Conservation (phyloP, 2,329 filamentous ascomycete genomes). For the Fusarium poae region DNA sequence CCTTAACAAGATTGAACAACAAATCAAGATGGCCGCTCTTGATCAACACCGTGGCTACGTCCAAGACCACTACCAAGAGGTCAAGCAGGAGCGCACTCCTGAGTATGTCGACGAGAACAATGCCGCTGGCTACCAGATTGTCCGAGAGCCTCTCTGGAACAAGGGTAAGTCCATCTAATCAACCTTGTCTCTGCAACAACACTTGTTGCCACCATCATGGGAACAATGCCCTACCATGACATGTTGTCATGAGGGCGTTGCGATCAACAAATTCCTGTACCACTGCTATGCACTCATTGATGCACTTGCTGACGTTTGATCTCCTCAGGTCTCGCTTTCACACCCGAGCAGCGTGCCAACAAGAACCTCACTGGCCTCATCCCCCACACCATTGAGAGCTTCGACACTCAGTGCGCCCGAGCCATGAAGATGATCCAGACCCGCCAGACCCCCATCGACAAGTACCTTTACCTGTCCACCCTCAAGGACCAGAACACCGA, state of each 20-base stretch:
- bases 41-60: conserved; percentile 72
- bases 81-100: conserved; percentile 66
- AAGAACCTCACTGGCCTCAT: conserved; percentile 76
- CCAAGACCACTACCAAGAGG: conserved; percentile 67
- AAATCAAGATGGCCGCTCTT: conserved; percentile 71
- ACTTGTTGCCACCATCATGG: conserved; percentile 32
- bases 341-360: conserved; percentile 71
- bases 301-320: conserved; percentile 26
- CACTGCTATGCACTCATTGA: neutral
- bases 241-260: conserved; percentile 5
- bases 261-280: neutral
- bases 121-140: conserved; percentile 71
- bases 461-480: conserved; percentile 84
- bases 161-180: conserved; percentile 64
- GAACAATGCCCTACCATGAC: conserved; percentile 11
- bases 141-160: conserved; percentile 74
- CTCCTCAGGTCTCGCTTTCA: conserved; percentile 70
- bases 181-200: conserved; percentile 21
- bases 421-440: conserved; percentile 81
- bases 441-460: conserved; percentile 79
- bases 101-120: conserved; percentile 66
- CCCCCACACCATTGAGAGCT: conserved; percentile 72
- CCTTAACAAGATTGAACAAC: conserved; percentile 67
- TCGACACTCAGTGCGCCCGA: conserved; percentile 71
- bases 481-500: conserved; percentile 82